Conservation (phyloP, 2,329 filamentous ascomycete genomes). For the Trichoderma brevicompactum region DNA sequence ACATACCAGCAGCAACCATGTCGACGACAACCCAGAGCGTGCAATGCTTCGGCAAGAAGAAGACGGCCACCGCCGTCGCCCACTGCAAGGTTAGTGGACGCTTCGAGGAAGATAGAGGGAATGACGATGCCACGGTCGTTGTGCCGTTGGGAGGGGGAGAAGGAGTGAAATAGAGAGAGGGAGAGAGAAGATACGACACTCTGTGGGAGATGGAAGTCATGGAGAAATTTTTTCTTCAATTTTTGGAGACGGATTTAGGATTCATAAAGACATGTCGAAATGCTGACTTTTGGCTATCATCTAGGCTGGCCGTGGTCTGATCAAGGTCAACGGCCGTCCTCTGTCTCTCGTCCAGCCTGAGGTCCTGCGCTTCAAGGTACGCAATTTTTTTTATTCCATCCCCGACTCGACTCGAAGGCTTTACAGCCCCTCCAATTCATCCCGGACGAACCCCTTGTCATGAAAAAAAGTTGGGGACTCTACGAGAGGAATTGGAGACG, state of each 20-base stretch:
- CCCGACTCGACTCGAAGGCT: slow-evolving; percentile 7
- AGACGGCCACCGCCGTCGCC: slow-evolving; percentile 86
- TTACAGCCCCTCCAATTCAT: slow-evolving; percentile 12
- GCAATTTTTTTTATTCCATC: slow-evolving; percentile 33
- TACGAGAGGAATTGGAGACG: slow-evolving; percentile 5
- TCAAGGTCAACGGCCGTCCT: slow-evolving; percentile 99
- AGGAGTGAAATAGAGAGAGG: not conserved
- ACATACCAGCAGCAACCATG: slow-evolving; percentile 61
- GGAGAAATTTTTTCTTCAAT: slow-evolving; percentile 4
- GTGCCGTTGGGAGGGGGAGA: not conserved
- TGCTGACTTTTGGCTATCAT: slow-evolving; percentile 38
- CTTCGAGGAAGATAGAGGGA: not conserved
- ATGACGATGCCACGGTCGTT: not conserved
- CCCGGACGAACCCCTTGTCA: not conserved
- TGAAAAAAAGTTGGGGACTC: not conserved
- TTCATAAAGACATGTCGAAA: slow-evolving; percentile 22
- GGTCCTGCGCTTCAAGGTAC: slow-evolving; percentile 95
- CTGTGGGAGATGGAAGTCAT: slow-evolving; percentile 6
- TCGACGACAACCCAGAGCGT: slow-evolving; percentile 77
- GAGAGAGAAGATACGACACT: not conserved
- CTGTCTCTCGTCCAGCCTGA: slow-evolving; percentile 93
- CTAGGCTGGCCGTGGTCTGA: slow-evolving; percentile 67
- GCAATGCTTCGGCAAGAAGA: slow-evolving; percentile 99
- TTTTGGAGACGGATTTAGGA: not conserved
- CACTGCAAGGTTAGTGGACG: slow-evolving; percentile 76